Conservation (phyloP, 768 basidiomycete species). For the Boletus barrowsii region DNA sequence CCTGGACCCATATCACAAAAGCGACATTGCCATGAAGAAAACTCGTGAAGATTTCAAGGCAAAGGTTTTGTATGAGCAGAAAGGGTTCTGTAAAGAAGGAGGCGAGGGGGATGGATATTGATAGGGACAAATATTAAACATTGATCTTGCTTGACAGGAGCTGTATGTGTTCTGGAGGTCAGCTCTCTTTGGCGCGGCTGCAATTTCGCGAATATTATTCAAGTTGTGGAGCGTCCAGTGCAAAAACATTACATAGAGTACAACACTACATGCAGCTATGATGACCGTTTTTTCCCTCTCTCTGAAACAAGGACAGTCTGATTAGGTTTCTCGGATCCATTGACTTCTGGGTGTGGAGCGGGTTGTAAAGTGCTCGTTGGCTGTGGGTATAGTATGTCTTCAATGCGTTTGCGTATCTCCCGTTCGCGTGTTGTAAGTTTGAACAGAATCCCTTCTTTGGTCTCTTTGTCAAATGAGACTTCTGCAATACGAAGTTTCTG, state of each 20-base stretch:
- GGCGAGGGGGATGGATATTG: conserved; percentile 96
- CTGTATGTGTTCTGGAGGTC: background rate
- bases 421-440: conserved; percentile 74
- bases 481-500: conserved; percentile 73
- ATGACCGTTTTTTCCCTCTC: conserved; percentile 58
- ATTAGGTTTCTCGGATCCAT: conserved; percentile 42
- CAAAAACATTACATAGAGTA: conserved; percentile 22
- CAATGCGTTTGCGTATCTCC: conserved; percentile 73
- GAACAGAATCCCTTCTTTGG: conserved; percentile 62
- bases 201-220: conserved; percentile 12
- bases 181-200: background rate
- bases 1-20: conserved; percentile 69
- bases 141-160: conserved; percentile 7
- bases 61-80: conserved; percentile 74
- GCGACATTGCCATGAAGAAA: conserved; percentile 71
- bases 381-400: conserved; percentile 62
- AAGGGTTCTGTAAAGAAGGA: conserved; percentile 92
- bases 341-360: conserved; percentile 37
- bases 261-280: conserved; percentile 23
- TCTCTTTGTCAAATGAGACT: conserved; percentile 70
- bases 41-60: conserved; percentile 81
- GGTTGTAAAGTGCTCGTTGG: conserved; percentile 34
- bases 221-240: conserved; percentile 5
- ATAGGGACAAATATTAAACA: conserved; percentile 14
- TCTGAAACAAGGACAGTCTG: conserved; percentile 44